Base-by-base conservation (phyloP, 202 grass and related monocot species). In the Setaria italica region DNA sequence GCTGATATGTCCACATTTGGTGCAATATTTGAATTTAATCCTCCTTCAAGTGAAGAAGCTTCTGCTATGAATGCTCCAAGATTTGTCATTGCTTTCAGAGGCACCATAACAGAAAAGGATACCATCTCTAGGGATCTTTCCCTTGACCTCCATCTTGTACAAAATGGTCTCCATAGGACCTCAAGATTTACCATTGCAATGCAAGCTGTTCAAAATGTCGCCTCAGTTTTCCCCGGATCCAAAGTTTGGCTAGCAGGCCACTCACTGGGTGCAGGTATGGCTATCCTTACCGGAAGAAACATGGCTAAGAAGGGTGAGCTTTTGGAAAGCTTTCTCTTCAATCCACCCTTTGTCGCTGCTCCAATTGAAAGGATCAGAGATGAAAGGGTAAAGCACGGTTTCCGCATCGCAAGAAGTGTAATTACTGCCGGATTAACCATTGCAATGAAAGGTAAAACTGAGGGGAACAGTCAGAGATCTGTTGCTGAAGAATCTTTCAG, bases 71-170 rank as follows among this genome's bases (percentile, higher is more conserved):
- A 91, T 70, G 86, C 86, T 25, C 97, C 92, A 10, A 92, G 94
- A 78, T 99, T 96, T 85, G 93, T 96, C 60, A 78, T 99, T 56
- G 90, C 91, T 17, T 96, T 99, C 73, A 90, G 93, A 88, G 97
- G 97, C 72, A 99, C 91, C 51, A 88, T 99, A 73, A 87, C 90
- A 39, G 90, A 91, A 72, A 95, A 92, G 77, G 91, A 94, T 83
- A 94, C 93, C 43, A 87, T 99, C 50, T 86, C 93, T 56, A 86
- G 92, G 69, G 97, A 99, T 88, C 32, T 95, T 77, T 86, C 85
- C 73, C 83, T 99, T 58, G 88, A 96, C 55, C 82, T 99, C 14
- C 86, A 92, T 29, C 77, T 99, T 67, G 65, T 99, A 65, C 86
- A 96, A 87, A 94, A 96, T 74, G 90, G 91, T 65, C 91, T 99